phyloP scores from a whole-genome alignment of 768 basidiomycete genomes.

The Grammothele lineata region DNA sequence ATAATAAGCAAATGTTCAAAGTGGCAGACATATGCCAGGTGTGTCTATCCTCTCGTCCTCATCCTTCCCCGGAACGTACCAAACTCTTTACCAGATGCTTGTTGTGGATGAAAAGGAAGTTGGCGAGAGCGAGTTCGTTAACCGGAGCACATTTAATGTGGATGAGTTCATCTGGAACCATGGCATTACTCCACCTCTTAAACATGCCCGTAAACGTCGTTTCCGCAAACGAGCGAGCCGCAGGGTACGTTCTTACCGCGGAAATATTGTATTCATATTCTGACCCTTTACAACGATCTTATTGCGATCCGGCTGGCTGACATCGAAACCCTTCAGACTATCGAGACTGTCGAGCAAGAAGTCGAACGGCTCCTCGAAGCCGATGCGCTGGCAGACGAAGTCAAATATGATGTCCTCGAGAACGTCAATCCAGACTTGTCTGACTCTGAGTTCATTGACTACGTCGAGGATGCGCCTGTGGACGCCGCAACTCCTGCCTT shows the following conservation, averaged over 20 bases:
- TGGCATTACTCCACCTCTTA: constrained; percentile 90
- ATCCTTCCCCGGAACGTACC: too few species aligned
- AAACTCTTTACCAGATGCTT: constrained; percentile 64
- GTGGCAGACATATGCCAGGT: constrained; percentile 98
- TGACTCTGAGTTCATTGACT: constrained; percentile 82
- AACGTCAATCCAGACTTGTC: constrained; percentile 90
- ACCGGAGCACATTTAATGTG: constrained; percentile 73
- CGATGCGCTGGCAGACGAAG: constrained; percentile 69
- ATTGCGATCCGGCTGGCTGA: too few species aligned
- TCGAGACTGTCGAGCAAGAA: constrained; percentile 91
- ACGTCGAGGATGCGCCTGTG: constrained; percentile 41
- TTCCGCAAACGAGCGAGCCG: constrained; percentile 89
- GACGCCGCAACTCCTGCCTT: constrained; percentile 72
- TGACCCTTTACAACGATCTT: too few species aligned
- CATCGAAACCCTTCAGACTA: too few species aligned
- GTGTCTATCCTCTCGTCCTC: constrained; percentile 1
- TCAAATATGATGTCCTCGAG: constrained; percentile 82
- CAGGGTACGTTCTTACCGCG: constrained; percentile 56
- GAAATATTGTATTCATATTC: too few species aligned
- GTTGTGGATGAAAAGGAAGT: constrained; percentile 76
- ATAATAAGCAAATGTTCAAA: constrained; percentile 97
- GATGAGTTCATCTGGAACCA: constrained; percentile 98
- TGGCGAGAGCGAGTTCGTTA: constrained; percentile 59
- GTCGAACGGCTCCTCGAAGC: constrained; percentile 83
- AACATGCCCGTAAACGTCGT: constrained; percentile 84